These are phyloP conservation scores for Exophiala viscosa DNA, from an alignment of 2,329 filamentous ascomycete genomes.

Conservation along the genomic window DNA sequence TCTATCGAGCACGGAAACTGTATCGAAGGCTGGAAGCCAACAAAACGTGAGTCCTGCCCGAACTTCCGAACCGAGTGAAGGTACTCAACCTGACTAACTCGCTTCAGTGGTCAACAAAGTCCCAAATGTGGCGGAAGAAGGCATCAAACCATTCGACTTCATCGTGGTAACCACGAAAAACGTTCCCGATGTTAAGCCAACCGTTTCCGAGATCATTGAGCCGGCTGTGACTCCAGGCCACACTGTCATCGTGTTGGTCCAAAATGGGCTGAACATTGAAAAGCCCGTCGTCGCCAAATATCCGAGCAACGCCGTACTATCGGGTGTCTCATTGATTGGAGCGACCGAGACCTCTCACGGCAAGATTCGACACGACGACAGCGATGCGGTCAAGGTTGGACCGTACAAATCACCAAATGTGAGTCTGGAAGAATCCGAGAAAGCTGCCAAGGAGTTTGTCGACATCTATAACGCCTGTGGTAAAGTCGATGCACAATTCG, in stretches of 20 bases:
- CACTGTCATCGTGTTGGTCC: constrained; percentile 55
- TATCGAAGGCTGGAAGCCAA: constrained; percentile 42
- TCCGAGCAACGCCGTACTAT: constrained; percentile 51
- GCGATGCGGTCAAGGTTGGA: constrained; percentile 50
- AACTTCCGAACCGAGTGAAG: not conserved
- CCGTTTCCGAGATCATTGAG: constrained; percentile 45
- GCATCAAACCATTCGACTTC: constrained; percentile 48
- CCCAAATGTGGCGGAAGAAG: constrained; percentile 39
- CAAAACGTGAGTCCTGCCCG: constrained; percentile 29
- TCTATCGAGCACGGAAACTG: constrained; percentile 47
- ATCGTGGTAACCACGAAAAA: constrained; percentile 58
- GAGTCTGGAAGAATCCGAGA: not conserved
- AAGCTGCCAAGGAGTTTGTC: constrained; percentile 42
- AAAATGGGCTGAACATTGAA: constrained; percentile 62
- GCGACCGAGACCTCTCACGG: constrained; percentile 47
- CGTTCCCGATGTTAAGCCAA: constrained; percentile 50
- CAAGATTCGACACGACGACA: constrained; percentile 51
- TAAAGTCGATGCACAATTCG: constrained; percentile 41
- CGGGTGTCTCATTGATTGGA: constrained; percentile 52
- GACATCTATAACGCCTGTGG: constrained; percentile 46
- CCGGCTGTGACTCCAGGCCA: constrained; percentile 50
- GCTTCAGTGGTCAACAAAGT: constrained; percentile 46
- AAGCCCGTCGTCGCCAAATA: constrained; percentile 49
- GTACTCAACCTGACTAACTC: not conserved
- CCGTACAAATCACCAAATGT: constrained; percentile 28